Evolutionary conservation across 2,329 filamentous ascomycete species (phyloP).

Genomic region (Colletotrichum cordylinicola): DNA sequence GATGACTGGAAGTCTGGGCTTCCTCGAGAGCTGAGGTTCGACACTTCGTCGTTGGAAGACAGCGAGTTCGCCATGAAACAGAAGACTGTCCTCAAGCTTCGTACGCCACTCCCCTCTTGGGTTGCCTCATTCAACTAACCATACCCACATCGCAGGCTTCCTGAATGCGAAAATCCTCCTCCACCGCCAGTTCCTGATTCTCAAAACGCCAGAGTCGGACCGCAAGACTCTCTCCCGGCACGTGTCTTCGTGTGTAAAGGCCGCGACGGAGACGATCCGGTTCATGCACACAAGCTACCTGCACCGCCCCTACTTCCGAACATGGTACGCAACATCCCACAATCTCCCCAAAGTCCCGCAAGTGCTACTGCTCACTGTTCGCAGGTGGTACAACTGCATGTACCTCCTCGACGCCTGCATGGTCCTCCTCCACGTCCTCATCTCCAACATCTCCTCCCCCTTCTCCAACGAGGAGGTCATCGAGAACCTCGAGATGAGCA

Average conservation of each 20-base stretch:
- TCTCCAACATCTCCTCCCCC: conserved; percentile 12
- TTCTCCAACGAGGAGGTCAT: conserved; percentile 11
- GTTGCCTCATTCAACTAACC: neutral
- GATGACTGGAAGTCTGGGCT: conserved; percentile 15
- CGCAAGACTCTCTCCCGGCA: conserved; percentile 4
- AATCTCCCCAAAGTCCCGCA: neutral
- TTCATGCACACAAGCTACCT: conserved; percentile 21
- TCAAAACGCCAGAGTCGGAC: conserved; percentile 1
- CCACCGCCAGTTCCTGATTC: conserved; percentile 13
- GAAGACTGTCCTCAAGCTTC: conserved; percentile 13
- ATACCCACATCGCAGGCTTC: neutral
- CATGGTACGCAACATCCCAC: neutral
- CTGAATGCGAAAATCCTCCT: conserved; percentile 14
- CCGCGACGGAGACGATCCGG: conserved; percentile 6
- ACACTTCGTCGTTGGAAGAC: conserved; percentile 10
- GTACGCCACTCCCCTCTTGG: neutral
- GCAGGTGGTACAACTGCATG: conserved; percentile 22
- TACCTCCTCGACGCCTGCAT: conserved; percentile 19
- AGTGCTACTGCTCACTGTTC: neutral
- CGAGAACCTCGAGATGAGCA: conserved; percentile 17
- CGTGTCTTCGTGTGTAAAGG: neutral
- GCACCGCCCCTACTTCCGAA: conserved; percentile 14
- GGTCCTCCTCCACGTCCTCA: conserved; percentile 17
- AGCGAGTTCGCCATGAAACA: conserved; percentile 21
- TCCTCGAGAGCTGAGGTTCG: neutral